Conservation (phyloP, 2,329 filamentous ascomycete genomes). For the Talaromyces sp. region DNA sequence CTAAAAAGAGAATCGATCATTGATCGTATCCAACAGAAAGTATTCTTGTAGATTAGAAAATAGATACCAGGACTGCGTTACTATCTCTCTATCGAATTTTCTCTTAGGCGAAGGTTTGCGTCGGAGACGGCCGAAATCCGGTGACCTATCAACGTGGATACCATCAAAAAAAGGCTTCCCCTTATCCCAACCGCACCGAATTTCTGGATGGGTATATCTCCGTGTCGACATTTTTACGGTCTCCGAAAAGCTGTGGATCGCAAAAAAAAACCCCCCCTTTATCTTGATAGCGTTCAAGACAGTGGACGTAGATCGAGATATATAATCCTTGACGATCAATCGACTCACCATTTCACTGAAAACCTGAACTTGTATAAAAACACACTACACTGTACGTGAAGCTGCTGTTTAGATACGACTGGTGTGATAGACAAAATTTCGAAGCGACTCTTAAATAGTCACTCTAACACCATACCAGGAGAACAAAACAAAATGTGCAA, state of each 20-base stretch:
- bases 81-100: no score
- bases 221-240: neutral
- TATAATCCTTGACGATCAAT: slow-evolving; percentile 2
- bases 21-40: neutral
- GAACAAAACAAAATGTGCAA: slow-evolving; percentile 15
- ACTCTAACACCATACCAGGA: neutral
- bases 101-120: neutral
- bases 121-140: slow-evolving; percentile 18
- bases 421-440: neutral
- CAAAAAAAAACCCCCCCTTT: neutral
- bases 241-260: neutral
- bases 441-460: neutral
- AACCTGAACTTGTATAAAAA: neutral
- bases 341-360: neutral
- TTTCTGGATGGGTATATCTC: neutral
- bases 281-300: neutral
- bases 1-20: neutral
- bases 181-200: neutral
- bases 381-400: neutral
- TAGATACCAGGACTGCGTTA: no score
- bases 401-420: neutral
- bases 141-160: slow-evolving; percentile 3
- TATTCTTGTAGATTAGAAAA: neutral
- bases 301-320: neutral
- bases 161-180: neutral